phyloP scores from a whole-genome alignment of 2,329 filamentous ascomycete species.

The Stachybotrys elegans region DNA sequence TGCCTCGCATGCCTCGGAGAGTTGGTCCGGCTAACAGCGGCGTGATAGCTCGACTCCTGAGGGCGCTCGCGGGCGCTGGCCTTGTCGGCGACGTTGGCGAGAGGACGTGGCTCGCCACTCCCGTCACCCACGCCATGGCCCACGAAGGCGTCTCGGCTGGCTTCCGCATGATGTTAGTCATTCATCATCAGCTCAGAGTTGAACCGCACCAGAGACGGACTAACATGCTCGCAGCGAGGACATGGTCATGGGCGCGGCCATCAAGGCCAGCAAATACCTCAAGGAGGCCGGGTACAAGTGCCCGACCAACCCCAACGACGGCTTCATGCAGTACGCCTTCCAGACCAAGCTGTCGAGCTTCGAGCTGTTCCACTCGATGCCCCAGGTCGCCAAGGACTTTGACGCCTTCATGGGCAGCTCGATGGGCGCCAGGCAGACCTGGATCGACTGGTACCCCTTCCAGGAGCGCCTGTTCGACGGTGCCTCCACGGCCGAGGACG shows the following conservation, averaged over 20 bases:
- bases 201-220: not conserved
- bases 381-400: conserved; percentile 9
- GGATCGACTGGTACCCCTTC: conserved; percentile 12
- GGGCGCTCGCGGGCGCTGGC: not conserved
- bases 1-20: not conserved
- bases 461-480: conserved; percentile 5
- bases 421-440: conserved; percentile 14
- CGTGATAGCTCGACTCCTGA: conserved; percentile 1
- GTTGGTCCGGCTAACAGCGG: not conserved
- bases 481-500: conserved; percentile 4
- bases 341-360: not conserved
- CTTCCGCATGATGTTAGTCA: conserved; percentile 4
- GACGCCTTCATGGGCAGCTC: conserved; percentile 10
- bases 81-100: conserved; percentile 4
- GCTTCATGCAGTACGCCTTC: conserved; percentile 3
- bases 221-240: not conserved
- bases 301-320: conserved; percentile 2
- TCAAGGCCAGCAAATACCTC: conserved; percentile 3
- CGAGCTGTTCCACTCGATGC: not conserved
- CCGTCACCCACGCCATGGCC: conserved; percentile 6
- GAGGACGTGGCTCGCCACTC: not conserved
- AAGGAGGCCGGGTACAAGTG: conserved; percentile 1
- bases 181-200: not conserved
- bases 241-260: conserved; percentile 2
- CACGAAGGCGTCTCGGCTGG: conserved; percentile 3